These are phyloP conservation scores for Kwoniella newhampshirensis DNA, from an alignment of 768 basidiomycete species.

Conservation along the genomic window DNA sequence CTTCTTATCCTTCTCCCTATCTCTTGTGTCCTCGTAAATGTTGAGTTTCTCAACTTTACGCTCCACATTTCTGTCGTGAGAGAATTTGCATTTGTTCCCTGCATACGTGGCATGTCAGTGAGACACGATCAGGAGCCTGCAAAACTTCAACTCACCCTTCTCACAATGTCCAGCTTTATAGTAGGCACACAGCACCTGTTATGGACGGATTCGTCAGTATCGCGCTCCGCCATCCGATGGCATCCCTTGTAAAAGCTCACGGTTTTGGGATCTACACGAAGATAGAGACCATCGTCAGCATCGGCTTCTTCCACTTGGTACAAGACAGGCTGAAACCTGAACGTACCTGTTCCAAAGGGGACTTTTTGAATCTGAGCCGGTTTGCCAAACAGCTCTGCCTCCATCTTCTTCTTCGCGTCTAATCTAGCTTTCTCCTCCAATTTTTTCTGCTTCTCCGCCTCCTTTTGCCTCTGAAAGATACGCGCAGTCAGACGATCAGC, in stretches of 20 bases:
- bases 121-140: not conserved
- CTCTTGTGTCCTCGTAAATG: slow-evolving; percentile 79
- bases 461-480: slow-evolving; percentile 62
- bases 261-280: slow-evolving; percentile 77
- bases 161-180: slow-evolving; percentile 91
- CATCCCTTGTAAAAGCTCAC: slow-evolving; percentile 17
- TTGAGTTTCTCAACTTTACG: slow-evolving; percentile 95
- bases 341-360: slow-evolving; percentile 75
- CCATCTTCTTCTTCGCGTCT: slow-evolving; percentile 59
- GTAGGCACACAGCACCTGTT: slow-evolving; percentile 73
- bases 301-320: not conserved
- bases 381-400: slow-evolving; percentile 73
- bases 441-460: slow-evolving; percentile 66
- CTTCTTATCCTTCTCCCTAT: slow-evolving; percentile 66
- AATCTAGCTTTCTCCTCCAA: slow-evolving; percentile 45
- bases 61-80: slow-evolving; percentile 83
- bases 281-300: slow-evolving; percentile 6
- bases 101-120: not conserved
- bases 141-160: slow-evolving; percentile 62
- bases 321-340: no score
- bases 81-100: slow-evolving; percentile 78
- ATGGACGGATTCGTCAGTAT: not conserved
- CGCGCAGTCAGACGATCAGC: no score
- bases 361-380: slow-evolving; percentile 57
- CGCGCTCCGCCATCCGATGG: not conserved